A percentile compares a stretch with the other conserved stretches of the same genome.
These are phyloP conservation scores for Nymphaea thermarum DNA, from an alignment of 164 flowering plant species.

Conservation along the genomic window DNA sequence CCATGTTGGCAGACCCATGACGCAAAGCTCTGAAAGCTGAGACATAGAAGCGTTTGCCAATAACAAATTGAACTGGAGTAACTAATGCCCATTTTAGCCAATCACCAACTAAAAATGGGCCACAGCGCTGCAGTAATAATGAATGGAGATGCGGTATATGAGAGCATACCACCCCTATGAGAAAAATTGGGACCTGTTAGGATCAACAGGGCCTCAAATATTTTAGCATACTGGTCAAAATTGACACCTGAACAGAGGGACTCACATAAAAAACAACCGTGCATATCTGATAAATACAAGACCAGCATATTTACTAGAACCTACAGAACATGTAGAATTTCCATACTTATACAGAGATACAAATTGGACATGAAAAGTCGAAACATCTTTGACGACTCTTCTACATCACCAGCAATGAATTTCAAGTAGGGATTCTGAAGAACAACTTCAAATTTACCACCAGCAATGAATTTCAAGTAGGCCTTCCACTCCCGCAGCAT, in stretches of 20 bases:
- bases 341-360: neutral
- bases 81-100: slow-evolving; percentile 93
- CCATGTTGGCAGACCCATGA: slow-evolving; percentile 95
- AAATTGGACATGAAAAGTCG: slow-evolving; percentile 41
- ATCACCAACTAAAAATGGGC: slow-evolving; percentile 88
- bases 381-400: slow-evolving; percentile 40
- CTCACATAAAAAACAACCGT: too few species aligned
- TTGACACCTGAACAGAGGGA: too few species aligned
- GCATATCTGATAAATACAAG: too few species aligned
- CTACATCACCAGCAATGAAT: neutral
- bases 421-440: slow-evolving; percentile 25
- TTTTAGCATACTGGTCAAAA: too few species aligned
- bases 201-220: neutral
- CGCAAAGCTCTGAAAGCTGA: slow-evolving; percentile 88
- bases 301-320: slow-evolving; percentile 20
- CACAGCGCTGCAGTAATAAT: slow-evolving; percentile 74
- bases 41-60: slow-evolving; percentile 89
- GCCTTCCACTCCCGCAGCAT: too few species aligned
- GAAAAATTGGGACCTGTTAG: slow-evolving; percentile 68
- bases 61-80: slow-evolving; percentile 73
- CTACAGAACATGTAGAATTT: too few species aligned
- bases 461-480: too few species aligned
- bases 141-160: slow-evolving; percentile 67
- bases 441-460: slow-evolving; percentile 42
- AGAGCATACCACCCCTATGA: slow-evolving; percentile 83